Percentiles rank a stretch among this genome's conserved stretches.
phyloP scores from a whole-genome alignment of 1,284 basidiomycete genomes.

The Phellopilus nigrolimitatus region DNA sequence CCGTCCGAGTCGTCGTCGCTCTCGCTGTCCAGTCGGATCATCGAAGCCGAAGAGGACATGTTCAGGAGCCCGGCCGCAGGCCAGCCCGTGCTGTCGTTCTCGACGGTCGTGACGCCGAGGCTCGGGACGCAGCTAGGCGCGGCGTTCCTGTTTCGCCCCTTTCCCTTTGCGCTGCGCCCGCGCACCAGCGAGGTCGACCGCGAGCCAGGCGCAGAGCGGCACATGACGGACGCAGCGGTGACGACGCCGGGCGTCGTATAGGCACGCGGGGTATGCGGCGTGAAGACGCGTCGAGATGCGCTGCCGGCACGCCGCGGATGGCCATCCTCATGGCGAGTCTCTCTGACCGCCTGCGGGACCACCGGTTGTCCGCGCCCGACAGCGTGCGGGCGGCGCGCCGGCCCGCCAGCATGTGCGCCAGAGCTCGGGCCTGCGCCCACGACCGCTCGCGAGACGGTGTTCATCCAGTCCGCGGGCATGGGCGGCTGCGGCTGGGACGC shows the following conservation, averaged over 20 bases:
- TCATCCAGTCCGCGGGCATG: conserved; percentile 58
- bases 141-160: conserved; percentile 7
- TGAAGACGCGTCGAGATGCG: conserved; percentile 8
- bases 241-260: conserved; percentile 15
- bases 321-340: conserved; percentile 8
- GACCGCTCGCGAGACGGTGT: conserved; percentile 56
- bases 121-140: conserved; percentile 12
- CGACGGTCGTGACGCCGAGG: conserved; percentile 16
- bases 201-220: conserved; percentile 27
- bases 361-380: not conserved
- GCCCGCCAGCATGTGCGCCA: conserved; percentile 41
- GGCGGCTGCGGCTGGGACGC: too few species aligned
- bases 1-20: conserved; percentile 49
- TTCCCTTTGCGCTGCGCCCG: conserved; percentile 18
- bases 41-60: conserved; percentile 12
- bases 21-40: conserved; percentile 27
- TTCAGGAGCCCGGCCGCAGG: conserved; percentile 3
- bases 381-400: conserved; percentile 23
- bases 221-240: conserved; percentile 19
- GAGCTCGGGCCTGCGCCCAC: conserved; percentile 35
- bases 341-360: conserved; percentile 39
- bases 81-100: not conserved
- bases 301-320: conserved; percentile 2
- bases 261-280: conserved; percentile 5
- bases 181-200: conserved; percentile 34